Base-by-base conservation (phyloP, 495 filamentous ascomycete genomes). In the Penicillium bialowiezense region DNA sequence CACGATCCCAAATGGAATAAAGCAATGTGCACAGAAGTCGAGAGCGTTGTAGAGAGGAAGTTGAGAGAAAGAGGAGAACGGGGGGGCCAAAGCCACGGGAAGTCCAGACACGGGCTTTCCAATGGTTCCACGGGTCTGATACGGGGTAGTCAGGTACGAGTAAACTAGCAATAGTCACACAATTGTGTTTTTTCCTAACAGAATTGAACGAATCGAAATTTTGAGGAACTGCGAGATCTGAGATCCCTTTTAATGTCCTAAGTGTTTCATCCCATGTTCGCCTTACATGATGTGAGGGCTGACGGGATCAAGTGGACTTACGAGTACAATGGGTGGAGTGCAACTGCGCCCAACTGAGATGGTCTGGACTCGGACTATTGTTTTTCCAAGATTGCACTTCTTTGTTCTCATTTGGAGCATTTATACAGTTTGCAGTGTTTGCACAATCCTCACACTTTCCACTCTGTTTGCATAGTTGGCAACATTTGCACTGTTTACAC, bases 101-200 rank as follows among this genome's bases (percentile, higher is more conserved):
- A 26, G 23, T 26, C 35, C 23, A 23, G 42, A 26, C 14, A 41
- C 39, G 14, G 31, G 18, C 42, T 35, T 33, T 26, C 23, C 8
- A 26, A 26, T 23, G 26, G 35, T 40, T 48, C 44, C 44, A 48
- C 44, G 44, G 35, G 44, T 26, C 23, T 29, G 24, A 29, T 31
- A 48, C 35, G 44, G 44, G 44, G 44, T 39, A 48, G 44, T 48
- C 44, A 48, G 44, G 44, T 31, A 48, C 34, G 23, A 26, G 23
- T n/a, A n/a, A n/a, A n/a, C n/a, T n/a, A n/a, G 26, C 21, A 37
- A 37, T 14, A n/a, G n/a, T n/a, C n/a, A n/a, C n/a, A n/a, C n/a
- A n/a, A n/a, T n/a, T n/a, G n/a, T n/a, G n/a, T n/a, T n/a, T n/a
- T n/a, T n/a, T n/a, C n/a, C n/a, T n/a, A n/a, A n/a, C n/a, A n/a